A percentile compares a stretch with the other conserved stretches of the same genome.
Conservation (phyloP, 2,329 filamentous ascomycete species). For the Hirsutella rhossiliensis region DNA sequence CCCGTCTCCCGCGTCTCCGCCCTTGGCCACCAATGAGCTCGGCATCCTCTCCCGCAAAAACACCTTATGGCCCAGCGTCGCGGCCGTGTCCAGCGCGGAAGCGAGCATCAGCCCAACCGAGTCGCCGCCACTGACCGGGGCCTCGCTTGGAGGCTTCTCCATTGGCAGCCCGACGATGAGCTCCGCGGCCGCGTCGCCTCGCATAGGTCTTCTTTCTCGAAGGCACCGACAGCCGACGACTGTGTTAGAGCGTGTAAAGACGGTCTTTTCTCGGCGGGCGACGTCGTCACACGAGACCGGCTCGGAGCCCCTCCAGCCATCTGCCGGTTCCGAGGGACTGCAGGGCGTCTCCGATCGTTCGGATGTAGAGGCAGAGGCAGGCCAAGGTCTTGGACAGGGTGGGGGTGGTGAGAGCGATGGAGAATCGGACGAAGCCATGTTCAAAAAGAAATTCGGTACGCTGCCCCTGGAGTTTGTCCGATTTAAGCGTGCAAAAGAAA, state of each 20-base stretch:
- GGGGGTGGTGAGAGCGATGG: background rate
- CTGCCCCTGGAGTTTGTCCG: background rate
- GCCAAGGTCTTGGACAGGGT: background rate
- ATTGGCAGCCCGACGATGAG: background rate
- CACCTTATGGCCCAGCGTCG: background rate
- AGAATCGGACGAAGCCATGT: constrained; percentile 12
- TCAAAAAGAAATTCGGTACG: constrained; percentile 20
- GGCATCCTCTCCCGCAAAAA: background rate
- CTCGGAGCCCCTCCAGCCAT: background rate
- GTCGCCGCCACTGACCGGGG: background rate
- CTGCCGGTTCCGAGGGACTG: background rate
- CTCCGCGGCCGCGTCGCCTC: background rate
- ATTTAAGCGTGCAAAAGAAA: too few relatives aligned
- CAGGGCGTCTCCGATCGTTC: background rate
- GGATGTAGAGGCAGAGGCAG: background rate
- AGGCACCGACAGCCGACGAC: background rate
- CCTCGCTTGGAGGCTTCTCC: background rate
- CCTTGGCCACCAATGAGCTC: background rate
- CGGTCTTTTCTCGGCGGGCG: background rate
- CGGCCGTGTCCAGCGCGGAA: background rate
- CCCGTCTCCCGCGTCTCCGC: background rate
- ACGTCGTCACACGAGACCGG: background rate
- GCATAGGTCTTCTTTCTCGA: background rate
- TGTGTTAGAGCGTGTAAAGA: background rate
- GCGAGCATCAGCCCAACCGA: background rate